phyloP scores from a whole-genome alignment of 306 rosid species.

The Arachis hypogaea region DNA sequence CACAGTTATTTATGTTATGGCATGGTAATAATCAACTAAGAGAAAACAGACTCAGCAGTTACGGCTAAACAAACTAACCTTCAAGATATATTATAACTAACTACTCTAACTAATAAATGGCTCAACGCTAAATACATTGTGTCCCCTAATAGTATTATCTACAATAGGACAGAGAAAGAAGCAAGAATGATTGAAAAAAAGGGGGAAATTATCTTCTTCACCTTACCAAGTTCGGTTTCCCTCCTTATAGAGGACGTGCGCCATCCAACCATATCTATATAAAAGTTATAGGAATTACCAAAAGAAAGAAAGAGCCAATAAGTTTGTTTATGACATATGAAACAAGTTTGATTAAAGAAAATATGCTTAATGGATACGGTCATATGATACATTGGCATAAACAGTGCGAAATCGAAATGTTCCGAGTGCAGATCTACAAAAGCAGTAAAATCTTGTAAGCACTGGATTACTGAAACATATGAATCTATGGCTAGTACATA shows the following conservation, averaged over 20 bases:
- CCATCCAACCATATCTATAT: constrained; percentile 98
- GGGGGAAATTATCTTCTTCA: constrained; percentile 47
- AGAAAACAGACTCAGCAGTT: too few species aligned
- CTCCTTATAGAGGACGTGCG: constrained; percentile 97
- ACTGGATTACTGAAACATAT: constrained; percentile 22
- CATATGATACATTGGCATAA: constrained; percentile 95
- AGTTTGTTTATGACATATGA: constrained; percentile 26
- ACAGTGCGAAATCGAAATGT: constrained; percentile 69
- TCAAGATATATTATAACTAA: too few species aligned
- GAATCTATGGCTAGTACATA: constrained; percentile 16
- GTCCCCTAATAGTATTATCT: constrained; percentile 2
- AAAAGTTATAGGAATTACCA: constrained; percentile 49
- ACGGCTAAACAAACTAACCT: too few species aligned
- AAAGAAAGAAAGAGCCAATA: constrained; percentile 32
- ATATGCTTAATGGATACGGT: constrained; percentile 70
- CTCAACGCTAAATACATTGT: not conserved
- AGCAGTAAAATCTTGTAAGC: constrained; percentile 38
- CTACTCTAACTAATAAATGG: too few species aligned
- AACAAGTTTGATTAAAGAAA: constrained; percentile 20
- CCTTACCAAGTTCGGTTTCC: constrained; percentile 79
- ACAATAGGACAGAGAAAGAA: constrained; percentile 13
- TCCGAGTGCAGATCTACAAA: constrained; percentile 86
- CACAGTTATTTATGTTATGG: too few species aligned
- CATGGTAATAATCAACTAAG: too few species aligned
- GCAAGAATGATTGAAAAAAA: constrained; percentile 2